Conservation (phyloP, 1,284 basidiomycete species). For the Boletus albobrunnescens region DNA sequence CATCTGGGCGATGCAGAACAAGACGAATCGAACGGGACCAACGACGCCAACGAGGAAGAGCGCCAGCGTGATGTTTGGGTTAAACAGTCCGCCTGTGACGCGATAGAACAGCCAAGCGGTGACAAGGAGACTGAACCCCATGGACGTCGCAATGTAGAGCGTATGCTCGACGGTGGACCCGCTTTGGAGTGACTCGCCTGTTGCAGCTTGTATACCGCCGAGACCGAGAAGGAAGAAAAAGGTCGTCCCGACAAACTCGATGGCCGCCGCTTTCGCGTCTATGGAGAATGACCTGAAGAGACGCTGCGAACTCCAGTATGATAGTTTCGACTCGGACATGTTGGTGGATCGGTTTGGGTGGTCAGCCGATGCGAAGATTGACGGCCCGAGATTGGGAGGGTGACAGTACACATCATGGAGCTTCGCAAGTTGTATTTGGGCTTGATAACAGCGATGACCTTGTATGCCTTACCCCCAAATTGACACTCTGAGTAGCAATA, state of each 20-base stretch:
- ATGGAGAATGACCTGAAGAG: conserved; percentile 24
- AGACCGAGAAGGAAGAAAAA: conserved; percentile 61
- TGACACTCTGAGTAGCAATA: too few species aligned
- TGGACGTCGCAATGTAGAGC: conserved; percentile 58
- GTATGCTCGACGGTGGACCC: conserved; percentile 39
- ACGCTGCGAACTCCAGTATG: conserved; percentile 23
- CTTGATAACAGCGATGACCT: background rate
- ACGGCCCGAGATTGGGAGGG: background rate
- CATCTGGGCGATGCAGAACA: conserved; percentile 62
- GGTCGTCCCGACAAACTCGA: conserved; percentile 56
- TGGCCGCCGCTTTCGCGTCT: conserved; percentile 44
- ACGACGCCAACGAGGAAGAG: conserved; percentile 59
- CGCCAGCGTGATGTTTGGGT: conserved; percentile 65
- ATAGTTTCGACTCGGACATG: conserved; percentile 8
- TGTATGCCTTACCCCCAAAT: too few species aligned
- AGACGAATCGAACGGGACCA: conserved; percentile 55
- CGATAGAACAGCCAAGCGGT: conserved; percentile 75
- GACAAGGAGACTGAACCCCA: conserved; percentile 66
- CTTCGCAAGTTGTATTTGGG: background rate
- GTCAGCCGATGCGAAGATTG: background rate
- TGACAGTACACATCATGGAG: background rate
- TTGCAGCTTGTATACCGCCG: conserved; percentile 55
- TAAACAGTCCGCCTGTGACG: conserved; percentile 68
- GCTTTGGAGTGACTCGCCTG: conserved; percentile 29
- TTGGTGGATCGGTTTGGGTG: background rate